Evolutionary conservation across 371 early-diverging fungal species (phyloP).

Genomic region (Lichtheimia corymbifera): DNA sequence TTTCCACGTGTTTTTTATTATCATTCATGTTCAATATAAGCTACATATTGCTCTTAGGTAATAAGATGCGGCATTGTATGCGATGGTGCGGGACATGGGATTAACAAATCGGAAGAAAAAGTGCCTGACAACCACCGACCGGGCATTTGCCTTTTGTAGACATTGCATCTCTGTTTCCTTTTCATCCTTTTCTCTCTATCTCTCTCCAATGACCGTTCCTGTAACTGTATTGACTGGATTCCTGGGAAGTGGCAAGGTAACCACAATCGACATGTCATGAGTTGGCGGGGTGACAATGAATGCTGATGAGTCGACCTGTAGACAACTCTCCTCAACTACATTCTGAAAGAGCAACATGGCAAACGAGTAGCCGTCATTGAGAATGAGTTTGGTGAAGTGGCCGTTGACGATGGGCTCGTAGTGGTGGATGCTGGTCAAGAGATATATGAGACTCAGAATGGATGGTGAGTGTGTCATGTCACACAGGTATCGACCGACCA

Average conservation of each 20-base stretch:
- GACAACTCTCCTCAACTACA: conserved; percentile 40
- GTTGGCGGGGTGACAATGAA: too few species aligned
- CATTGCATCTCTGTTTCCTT: too few species aligned
- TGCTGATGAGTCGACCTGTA: conserved; percentile 2
- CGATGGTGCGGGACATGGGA: too few species aligned
- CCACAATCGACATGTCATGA: background rate
- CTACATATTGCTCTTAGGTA: too few species aligned
- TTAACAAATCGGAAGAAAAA: background rate
- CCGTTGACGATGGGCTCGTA: conserved; percentile 31
- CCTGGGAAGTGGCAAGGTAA: conserved; percentile 35
- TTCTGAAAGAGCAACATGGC: conserved; percentile 32
- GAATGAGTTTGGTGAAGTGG: conserved; percentile 43
- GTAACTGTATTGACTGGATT: conserved; percentile 35
- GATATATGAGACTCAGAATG: conserved; percentile 37
- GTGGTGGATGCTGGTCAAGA: conserved; percentile 33
- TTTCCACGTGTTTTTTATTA: too few species aligned
- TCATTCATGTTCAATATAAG: too few species aligned
- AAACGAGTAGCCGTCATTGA: conserved; percentile 39
- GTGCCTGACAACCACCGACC: background rate
- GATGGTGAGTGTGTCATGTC: conserved; percentile 23
- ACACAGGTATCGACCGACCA: background rate
- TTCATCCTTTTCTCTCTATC: background rate
- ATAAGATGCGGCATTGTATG: too few species aligned
- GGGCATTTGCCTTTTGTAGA: too few species aligned
- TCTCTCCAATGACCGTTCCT: conserved; percentile 11